phyloP scores from a whole-genome alignment of 1,139 yeast species.

The Geotrichum macrosporum region DNA sequence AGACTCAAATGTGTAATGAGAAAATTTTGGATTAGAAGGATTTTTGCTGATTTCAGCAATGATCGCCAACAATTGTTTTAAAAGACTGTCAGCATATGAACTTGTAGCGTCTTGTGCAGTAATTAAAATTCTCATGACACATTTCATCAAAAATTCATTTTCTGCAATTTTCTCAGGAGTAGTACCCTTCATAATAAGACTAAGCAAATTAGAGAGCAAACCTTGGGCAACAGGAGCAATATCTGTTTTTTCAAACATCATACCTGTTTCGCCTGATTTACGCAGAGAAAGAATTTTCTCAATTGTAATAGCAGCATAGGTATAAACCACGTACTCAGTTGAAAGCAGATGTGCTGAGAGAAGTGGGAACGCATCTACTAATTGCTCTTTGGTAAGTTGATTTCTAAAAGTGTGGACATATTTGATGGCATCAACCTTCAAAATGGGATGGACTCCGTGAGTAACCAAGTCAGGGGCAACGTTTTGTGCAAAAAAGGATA shows the following conservation, averaged over 20 bases:
- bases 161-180: constrained; percentile 92
- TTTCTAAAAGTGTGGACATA: constrained; percentile 87
- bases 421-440: constrained; percentile 88
- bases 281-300: constrained; percentile 83
- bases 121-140: constrained; percentile 76
- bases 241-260: constrained; percentile 69
- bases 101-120: constrained; percentile 64
- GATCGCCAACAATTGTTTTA: constrained; percentile 65
- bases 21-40: constrained; percentile 92
- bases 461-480: constrained; percentile 75
- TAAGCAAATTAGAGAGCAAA: constrained; percentile 61
- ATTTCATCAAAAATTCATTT: constrained; percentile 87
- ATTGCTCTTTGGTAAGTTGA: constrained; percentile 82
- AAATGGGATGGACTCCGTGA: constrained; percentile 45
- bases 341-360: constrained; percentile 61
- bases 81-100: constrained; percentile 38
- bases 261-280: constrained; percentile 41
- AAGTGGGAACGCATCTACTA: constrained; percentile 74
- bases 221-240: constrained; percentile 52
- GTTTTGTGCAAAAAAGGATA: constrained; percentile 73
- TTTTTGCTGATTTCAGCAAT: constrained; percentile 70
- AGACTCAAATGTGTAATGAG: constrained; percentile 87
- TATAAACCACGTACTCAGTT: constrained; percentile 75
- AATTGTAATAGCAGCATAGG: constrained; percentile 89
- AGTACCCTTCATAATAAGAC: constrained; percentile 54